Conservation (phyloP, 2,329 filamentous ascomycete genomes). For the Cladosporium colombiae region DNA sequence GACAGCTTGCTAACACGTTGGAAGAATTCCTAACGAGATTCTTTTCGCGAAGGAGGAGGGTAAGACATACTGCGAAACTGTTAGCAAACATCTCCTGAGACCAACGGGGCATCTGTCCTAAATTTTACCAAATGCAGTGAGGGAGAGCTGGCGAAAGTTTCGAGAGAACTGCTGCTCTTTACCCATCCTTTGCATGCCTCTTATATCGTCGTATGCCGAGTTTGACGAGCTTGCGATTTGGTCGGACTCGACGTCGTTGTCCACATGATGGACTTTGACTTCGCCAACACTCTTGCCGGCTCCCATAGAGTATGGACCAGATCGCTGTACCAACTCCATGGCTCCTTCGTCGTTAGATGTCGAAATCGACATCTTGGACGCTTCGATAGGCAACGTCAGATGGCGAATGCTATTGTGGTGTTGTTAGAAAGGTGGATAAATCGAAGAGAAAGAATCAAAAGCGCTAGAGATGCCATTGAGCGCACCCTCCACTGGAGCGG, state of each 20-base stretch:
- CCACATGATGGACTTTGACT: neutral
- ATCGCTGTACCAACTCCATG: neutral
- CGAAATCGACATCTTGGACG: neutral
- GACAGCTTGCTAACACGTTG: no score
- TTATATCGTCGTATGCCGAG: neutral
- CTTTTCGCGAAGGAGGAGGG: no score
- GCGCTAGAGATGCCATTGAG: neutral
- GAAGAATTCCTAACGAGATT: no score
- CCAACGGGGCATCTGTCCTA: no score
- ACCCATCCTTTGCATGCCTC: constrained; percentile 17
- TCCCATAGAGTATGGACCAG: neutral
- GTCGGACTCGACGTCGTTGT: constrained; percentile 10
- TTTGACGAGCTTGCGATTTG: constrained; percentile 14
- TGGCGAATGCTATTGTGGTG: neutral
- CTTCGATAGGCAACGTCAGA: neutral
- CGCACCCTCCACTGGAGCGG: neutral
- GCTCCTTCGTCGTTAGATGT: neutral
- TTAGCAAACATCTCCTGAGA: no score
- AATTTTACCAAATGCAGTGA: constrained; percentile 24
- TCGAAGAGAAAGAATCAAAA: neutral
- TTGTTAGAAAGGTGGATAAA: neutral
- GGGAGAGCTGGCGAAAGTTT: constrained; percentile 26
- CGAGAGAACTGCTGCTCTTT: constrained; percentile 27
- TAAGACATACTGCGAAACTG: no score
- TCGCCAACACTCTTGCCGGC: neutral